A percentile compares a stretch with the other conserved stretches of the same genome.
phyloP scores from a whole-genome alignment of 208 protist genomes.

The Leishmania martiniquensis region DNA sequence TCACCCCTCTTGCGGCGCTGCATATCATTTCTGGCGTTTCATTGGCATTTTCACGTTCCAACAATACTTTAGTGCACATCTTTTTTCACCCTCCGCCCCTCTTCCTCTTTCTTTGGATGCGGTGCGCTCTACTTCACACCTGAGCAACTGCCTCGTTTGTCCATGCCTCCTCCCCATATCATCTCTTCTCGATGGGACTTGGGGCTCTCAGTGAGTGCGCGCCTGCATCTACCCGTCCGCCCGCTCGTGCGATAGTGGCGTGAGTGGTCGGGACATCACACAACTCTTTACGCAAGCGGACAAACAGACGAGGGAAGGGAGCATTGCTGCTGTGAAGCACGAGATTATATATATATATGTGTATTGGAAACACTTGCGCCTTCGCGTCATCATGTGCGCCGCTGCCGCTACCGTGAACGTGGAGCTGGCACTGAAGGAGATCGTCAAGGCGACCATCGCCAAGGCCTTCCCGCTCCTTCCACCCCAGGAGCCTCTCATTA shows the following conservation, averaged over 20 bases:
- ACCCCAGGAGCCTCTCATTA: slow-evolving; percentile 73
- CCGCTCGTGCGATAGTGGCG: background rate
- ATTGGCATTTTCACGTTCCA: too few species aligned
- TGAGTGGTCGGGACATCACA: background rate
- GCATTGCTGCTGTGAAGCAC: background rate
- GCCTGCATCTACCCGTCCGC: background rate
- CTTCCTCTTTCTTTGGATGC: background rate
- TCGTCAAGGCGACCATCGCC: slow-evolving; percentile 71
- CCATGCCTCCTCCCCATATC: background rate
- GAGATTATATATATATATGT: background rate
- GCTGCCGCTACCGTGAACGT: slow-evolving; percentile 54
- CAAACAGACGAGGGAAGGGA: background rate
- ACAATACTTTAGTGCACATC: too few species aligned
- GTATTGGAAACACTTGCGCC: background rate
- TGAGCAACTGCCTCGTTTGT: background rate
- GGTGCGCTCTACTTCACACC: background rate
- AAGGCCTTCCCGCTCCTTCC: slow-evolving; percentile 81
- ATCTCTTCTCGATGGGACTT: background rate
- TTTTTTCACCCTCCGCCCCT: background rate
- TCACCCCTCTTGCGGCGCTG: background rate
- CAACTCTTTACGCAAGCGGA: background rate
- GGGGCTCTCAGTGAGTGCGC: background rate
- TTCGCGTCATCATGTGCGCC: slow-evolving; percentile 24
- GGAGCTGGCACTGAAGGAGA: slow-evolving; percentile 82
- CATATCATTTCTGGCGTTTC: background rate